Percentiles rank a stretch among this genome's conserved stretches.
phyloP scores from a whole-genome alignment of 2,329 filamentous ascomycete genomes.

The Xylaria sp. region DNA sequence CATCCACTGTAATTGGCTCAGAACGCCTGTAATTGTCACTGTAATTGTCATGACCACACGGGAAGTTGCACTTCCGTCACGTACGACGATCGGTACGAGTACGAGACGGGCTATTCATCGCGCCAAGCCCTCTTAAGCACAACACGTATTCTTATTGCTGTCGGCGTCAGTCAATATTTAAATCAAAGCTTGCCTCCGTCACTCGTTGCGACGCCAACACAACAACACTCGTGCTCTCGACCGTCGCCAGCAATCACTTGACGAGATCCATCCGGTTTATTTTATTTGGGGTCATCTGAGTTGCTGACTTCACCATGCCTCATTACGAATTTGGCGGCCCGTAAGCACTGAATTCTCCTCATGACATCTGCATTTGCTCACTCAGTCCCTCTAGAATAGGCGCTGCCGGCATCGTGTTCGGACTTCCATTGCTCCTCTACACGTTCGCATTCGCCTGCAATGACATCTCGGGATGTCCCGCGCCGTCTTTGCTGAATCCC shows the following conservation, averaged over 20 bases:
- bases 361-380: slow-evolving; percentile 10
- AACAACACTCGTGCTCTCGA: background rate
- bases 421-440: slow-evolving; percentile 80
- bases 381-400: slow-evolving; percentile 64
- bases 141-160: background rate
- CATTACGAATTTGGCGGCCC: slow-evolving; percentile 35
- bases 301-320: slow-evolving; percentile 15
- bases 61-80: slow-evolving; percentile 21
- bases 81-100: slow-evolving; percentile 23
- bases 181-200: slow-evolving; percentile 1
- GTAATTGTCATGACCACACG: slow-evolving; percentile 27
- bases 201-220: background rate
- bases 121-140: slow-evolving; percentile 14
- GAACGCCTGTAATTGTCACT: slow-evolving; percentile 15
- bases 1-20: background rate
- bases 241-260: background rate
- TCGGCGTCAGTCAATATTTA: slow-evolving; percentile 16
- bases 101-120: slow-evolving; percentile 9
- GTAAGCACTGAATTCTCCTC: slow-evolving; percentile 23
- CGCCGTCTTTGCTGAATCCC: slow-evolving; percentile 75
- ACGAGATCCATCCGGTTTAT: background rate
- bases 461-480: slow-evolving; percentile 88
- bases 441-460: slow-evolving; percentile 86
- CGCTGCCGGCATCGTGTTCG: slow-evolving; percentile 77
- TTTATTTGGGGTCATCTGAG: background rate